A percentile compares a stretch with the other conserved stretches of the same genome.
phyloP scores from a whole-genome alignment of 73 alveolate genomes.

The Paramecium pentaurelia region DNA sequence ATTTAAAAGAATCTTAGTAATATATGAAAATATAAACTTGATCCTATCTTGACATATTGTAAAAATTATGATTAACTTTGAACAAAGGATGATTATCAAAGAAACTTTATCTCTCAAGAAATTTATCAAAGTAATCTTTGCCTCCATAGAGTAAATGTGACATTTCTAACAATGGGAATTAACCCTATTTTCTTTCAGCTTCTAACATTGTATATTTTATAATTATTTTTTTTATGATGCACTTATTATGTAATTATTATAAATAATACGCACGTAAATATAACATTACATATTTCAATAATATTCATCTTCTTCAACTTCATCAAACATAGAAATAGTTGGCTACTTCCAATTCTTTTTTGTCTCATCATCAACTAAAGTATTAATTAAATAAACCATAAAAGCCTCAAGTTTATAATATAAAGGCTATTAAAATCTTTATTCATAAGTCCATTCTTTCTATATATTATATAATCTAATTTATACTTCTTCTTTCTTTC shows the following conservation, averaged over 20 bases:
- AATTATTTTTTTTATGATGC: neutral
- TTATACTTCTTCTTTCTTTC: neutral
- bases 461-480: neutral
- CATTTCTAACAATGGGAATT: neutral
- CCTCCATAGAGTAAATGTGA: neutral
- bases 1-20: neutral
- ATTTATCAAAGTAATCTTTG: neutral
- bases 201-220: neutral
- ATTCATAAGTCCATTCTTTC: neutral
- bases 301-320: constrained; percentile 40
- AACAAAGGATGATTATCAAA: constrained; percentile 13
- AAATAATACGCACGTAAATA: constrained; percentile 2
- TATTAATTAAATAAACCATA: constrained; percentile 15
- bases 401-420: constrained; percentile 32
- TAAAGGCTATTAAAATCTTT: neutral
- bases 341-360: constrained; percentile 29
- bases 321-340: constrained; percentile 30
- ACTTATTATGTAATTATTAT: neutral
- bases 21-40: neutral
- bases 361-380: constrained; percentile 4
- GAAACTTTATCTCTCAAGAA: neutral
- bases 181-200: neutral
- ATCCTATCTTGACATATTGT: constrained; percentile 12
- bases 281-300: constrained; percentile 7
- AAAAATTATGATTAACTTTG: neutral